Base-by-base conservation (phyloP, 805 yeast genomes). In the Crinitomyces ghanaensis region DNA sequence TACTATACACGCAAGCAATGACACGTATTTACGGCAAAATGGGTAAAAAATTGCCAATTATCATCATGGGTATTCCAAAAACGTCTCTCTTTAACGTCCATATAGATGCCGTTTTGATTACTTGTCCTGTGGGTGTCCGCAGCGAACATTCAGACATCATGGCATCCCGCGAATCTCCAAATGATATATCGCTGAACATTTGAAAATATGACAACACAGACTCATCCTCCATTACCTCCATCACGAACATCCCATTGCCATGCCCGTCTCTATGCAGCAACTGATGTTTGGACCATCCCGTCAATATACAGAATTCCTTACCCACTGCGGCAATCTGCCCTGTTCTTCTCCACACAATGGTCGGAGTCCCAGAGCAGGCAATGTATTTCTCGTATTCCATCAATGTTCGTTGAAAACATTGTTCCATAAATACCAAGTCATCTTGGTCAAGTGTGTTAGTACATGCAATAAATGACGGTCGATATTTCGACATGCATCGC, bases 21-120 rank as follows among this genome's bases (percentile, higher is more conserved):
- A n/a, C n/a, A 11, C 11, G 11, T 21, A 11, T 16, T 38, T 37
- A 51, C 8, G 46, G 49, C 36, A 57, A 37, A 15, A 83, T 77
- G 0, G 96, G 97, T 46, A 88, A 62, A 53, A 88, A 88, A 51
- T 84, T 91, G 12, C 95, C 97, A 21, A 88, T 71, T 15, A 91
- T 78, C 93, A 88, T 86, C 84, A 91, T 78, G 11, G 98, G 98
- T 34, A 88, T 77, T 6, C 95, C 96, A 59, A 91, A 88, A 12
- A 88, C 93, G 52, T 88, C 97, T 53, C 96, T 65, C 51, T 86
- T 85, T 43, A 91, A 61, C 1, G 97, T 91, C 93, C 95, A 83
- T 48, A 81, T 77, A 47, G 93, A 77, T 19, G 83, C 73, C 0
- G 96, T 82, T 32, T 77, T 65, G 30, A 88, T 70, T 16, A 40